Evolutionary conservation across 164 flowering plant genomes (phyloP), one percentile per base, ranked within the genome.

Genomic region (Dillenia suffruticosa): DNA sequence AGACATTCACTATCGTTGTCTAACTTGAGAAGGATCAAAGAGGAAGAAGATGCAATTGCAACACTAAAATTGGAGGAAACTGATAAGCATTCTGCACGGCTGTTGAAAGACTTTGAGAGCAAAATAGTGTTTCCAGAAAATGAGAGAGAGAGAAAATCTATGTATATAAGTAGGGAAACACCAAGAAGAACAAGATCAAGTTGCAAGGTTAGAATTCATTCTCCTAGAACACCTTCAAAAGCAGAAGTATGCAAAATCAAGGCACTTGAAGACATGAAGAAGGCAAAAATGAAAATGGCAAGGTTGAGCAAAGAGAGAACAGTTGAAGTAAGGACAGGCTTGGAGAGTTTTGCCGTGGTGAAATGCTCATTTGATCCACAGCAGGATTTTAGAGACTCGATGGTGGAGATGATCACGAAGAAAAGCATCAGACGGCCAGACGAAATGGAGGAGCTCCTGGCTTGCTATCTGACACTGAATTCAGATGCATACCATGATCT

Each of bases 401-500:
- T 92, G 98, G 59, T 84, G 49, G 98, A 93, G 76, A 93, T 93
- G 98, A 90, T 93, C 53, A 32, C 55, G 17, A 92, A 84, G 73
- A 79, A 78, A 53, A 55, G 67, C 49, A 85, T 90, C 43, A 68
- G 66, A 44, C 61, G 26, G 49, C 74, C 87, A 8, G 84, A 85
- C 51, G 90, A 90, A 64, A 83, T 93, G 1, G 92, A 93, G 70
- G 86, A 82, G 24, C 92, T 93, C 63, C 73, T 93, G 73, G 90
- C 90, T 49, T 87, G 89, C 57, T 93, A 90, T 71, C 82, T 93
- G 56, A 77, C 86, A 2, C 62, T 90, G 70, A 93, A 93, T 69
- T 75, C 83, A 15, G 88, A 82, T 46, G 84, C 82, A 56, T 81
- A 85, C 63, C 98, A 90, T 76, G 87, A 81, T 43, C 70, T 90